Evolutionary conservation across 1,139 yeast genomes (phyloP), one percentile per base, ranked within the genome.

Genomic region (Geotrichum armillariae): DNA sequence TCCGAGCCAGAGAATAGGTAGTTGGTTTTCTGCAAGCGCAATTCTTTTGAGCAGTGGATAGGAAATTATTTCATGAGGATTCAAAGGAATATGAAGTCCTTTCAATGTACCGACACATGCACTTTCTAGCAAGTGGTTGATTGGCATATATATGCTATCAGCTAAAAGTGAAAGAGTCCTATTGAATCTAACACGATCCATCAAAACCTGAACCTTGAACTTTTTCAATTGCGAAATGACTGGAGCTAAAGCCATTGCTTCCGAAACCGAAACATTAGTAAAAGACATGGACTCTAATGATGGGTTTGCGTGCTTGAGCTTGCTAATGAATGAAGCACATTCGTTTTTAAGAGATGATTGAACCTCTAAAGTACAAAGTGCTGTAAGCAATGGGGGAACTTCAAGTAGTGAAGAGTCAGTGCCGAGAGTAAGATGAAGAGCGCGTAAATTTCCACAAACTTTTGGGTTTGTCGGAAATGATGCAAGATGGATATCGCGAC

Each of bases 401-500:
- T 29, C 17, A 8, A 40, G 17, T 2, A 16, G 5, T n/a, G 25
- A 4, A 31, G 31, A 36, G 27, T 29, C 18, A 4, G 44, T 29
- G 16, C 31, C 18, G 36, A 40, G 23, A 12, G 18, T 29, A 14
- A 40, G 16, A 20, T 40, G 12, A 14, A 40, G 44, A 11, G 21
- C 17, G 9, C 31, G 29, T 12, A 40, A 22, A 8, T 29, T 16
- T 18, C 36, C 25, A 18, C 44, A 40, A 16, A 27, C 6, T 20
- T 40, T 40, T 2, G 44, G 16, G 11, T 4, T 14, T 16, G 18
- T 3, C 12, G 44, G 36, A 31, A 40, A 31, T 17, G 36, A 40
- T 5, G 36, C 35, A 29, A 40, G 44, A 18, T 40, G 44, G 14
- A 18, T 40, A n/a, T 40, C 44, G 6, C 20, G 35, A n/a, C 44